Evolutionary conservation across 495 filamentous ascomycete genomes (phyloP).

Genomic region (Penicillium alfredii): DNA sequence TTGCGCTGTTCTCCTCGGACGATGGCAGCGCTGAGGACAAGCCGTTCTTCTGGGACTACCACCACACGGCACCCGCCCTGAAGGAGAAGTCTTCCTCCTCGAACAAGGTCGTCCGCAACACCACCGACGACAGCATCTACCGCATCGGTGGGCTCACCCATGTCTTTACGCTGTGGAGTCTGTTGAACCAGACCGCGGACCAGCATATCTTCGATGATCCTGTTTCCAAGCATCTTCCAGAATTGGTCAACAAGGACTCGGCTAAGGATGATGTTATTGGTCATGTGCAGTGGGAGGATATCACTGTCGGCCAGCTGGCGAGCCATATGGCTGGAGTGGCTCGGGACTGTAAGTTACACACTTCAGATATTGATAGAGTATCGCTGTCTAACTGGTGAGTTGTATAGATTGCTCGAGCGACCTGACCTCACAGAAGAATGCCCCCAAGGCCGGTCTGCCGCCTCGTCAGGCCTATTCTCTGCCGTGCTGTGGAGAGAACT

Average conservation of each 20-base stretch:
- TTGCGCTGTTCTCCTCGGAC: slow-evolving; percentile 46
- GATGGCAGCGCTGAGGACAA: slow-evolving; percentile 18
- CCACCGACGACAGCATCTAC: slow-evolving; percentile 37
- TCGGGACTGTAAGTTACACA: slow-evolving; percentile 29
- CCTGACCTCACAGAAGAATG: neutral
- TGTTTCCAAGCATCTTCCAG: slow-evolving; percentile 47
- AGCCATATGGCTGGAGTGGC: slow-evolving; percentile 33
- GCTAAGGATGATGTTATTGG: slow-evolving; percentile 11
- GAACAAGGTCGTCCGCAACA: slow-evolving; percentile 24
- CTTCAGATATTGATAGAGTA: too few relatives aligned
- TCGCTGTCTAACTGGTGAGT: neutral
- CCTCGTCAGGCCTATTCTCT: neutral
- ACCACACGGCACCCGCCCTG: slow-evolving; percentile 41
- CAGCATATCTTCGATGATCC: slow-evolving; percentile 36
- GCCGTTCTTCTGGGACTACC: slow-evolving; percentile 37
- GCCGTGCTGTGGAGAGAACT: slow-evolving; percentile 4
- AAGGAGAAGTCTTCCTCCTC: slow-evolving; percentile 15
- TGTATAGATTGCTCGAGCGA: slow-evolving; percentile 5
- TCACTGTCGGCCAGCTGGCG: slow-evolving; percentile 41
- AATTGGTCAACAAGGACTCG: slow-evolving; percentile 30
- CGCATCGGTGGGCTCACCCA: slow-evolving; percentile 42
- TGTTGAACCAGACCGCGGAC: slow-evolving; percentile 40
- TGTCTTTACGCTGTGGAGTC: slow-evolving; percentile 40
- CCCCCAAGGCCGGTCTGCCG: slow-evolving; percentile 1
- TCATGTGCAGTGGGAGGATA: slow-evolving; percentile 31